Percentiles rank a stretch among this genome's conserved stretches.
Conservation (phyloP, 495 filamentous ascomycete genomes). For the Penicillium atrosanguineum region DNA sequence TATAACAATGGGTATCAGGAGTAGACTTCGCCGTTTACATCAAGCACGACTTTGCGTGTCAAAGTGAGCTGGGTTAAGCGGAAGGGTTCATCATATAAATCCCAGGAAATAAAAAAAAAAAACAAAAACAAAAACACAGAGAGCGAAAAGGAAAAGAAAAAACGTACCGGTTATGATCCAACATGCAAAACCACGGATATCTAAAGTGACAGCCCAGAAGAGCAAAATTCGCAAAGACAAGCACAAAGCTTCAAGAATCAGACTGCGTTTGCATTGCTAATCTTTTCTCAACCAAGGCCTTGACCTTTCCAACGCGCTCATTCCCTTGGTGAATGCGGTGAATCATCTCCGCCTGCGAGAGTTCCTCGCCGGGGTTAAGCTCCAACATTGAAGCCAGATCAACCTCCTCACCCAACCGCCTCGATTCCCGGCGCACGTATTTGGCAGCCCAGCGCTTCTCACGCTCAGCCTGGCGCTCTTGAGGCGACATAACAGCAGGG, state of each 20-base stretch:
- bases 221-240: neutral
- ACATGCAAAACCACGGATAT: slow-evolving; percentile 19
- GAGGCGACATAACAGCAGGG: slow-evolving; percentile 60
- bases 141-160: slow-evolving; percentile 27
- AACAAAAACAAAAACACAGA: slow-evolving; percentile 8
- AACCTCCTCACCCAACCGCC: slow-evolving; percentile 25
- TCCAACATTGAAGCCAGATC: slow-evolving; percentile 11
- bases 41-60: slow-evolving; percentile 77
- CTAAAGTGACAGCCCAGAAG: slow-evolving; percentile 6
- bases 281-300: slow-evolving; percentile 23
- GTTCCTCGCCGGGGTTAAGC: slow-evolving; percentile 2
- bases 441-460: slow-evolving; percentile 50
- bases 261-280: neutral
- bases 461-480: slow-evolving; percentile 54
- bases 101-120: slow-evolving; percentile 14
- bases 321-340: slow-evolving; percentile 18
- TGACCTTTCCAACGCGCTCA: slow-evolving; percentile 27
- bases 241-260: slow-evolving; percentile 1
- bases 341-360: slow-evolving; percentile 22
- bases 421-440: slow-evolving; percentile 43
- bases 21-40: slow-evolving; percentile 79
- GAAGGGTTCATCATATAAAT: slow-evolving; percentile 74
- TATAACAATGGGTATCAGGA: slow-evolving; percentile 22
- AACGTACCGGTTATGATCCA: slow-evolving; percentile 64
- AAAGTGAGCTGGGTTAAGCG: slow-evolving; percentile 99